These are phyloP conservation scores for Boletus mariae DNA, from an alignment of 1,284 basidiomycete species.

Conservation along the genomic window DNA sequence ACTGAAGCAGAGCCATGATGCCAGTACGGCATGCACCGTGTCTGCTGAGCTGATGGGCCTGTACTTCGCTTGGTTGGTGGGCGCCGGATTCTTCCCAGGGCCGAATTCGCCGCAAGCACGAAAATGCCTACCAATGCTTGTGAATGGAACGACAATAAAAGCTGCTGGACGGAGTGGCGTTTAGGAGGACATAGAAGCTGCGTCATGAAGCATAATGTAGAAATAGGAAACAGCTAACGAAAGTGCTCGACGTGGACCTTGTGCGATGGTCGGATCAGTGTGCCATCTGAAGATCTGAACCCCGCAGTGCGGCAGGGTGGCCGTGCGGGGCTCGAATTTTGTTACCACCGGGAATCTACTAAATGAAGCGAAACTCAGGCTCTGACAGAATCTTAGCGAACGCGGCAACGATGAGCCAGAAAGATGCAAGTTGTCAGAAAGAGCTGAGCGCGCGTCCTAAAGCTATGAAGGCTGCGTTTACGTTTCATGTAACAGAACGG, in stretches of 20 bases:
- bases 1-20: constrained; percentile 51
- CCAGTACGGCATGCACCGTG: constrained; percentile 58
- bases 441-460: background rate
- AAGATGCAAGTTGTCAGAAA: background rate
- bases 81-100: constrained; percentile 80
- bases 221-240: background rate
- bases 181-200: constrained; percentile 17
- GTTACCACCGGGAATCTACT: background rate
- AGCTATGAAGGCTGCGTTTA: background rate
- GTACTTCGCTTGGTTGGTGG: constrained; percentile 94
- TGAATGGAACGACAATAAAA: constrained; percentile 29
- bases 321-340: background rate
- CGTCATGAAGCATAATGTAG: background rate
- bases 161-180: constrained; percentile 49
- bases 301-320: background rate
- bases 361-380: background rate
- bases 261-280: background rate
- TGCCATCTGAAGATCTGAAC: background rate
- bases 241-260: background rate
- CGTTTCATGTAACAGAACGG: background rate
- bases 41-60: constrained; percentile 75
- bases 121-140: constrained; percentile 46
- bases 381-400: background rate
- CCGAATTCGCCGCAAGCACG: constrained; percentile 43
- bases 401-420: background rate